A percentile compares a stretch with the other conserved stretches of the same genome.
phyloP scores from a whole-genome alignment of 2,329 filamentous ascomycete genomes.

The Pyricularia pennisetigena region DNA sequence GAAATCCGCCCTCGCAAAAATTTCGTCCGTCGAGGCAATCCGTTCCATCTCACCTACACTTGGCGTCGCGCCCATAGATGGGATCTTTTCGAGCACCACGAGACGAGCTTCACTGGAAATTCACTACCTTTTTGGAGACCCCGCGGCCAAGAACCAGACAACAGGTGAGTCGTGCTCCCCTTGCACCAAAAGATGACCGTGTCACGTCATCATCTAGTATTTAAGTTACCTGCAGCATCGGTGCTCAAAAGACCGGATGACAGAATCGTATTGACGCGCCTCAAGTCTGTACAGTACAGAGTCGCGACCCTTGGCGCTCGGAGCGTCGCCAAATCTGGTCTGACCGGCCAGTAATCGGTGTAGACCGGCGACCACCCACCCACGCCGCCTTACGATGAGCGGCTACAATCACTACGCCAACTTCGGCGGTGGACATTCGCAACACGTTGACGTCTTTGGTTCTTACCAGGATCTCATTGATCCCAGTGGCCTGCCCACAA shows the following conservation, averaged over 20 bases:
- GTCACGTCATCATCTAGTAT: background rate
- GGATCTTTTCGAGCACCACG: background rate
- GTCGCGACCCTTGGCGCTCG: background rate
- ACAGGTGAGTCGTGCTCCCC: background rate
- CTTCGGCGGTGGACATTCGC: background rate
- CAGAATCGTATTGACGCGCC: background rate
- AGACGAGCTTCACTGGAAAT: background rate
- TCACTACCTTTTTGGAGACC: background rate
- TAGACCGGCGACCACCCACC: background rate
- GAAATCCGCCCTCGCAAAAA: background rate
- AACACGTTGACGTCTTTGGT: background rate
- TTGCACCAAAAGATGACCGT: background rate
- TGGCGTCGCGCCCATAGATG: background rate
- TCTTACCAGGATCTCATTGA: background rate
- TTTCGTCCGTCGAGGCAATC: background rate
- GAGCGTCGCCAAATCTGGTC: background rate
- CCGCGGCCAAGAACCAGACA: background rate
- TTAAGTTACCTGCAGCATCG: background rate
- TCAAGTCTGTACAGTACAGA: background rate
- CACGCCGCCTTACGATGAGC: background rate
- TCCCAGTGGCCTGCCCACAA: slow-evolving; percentile 34
- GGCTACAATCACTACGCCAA: background rate
- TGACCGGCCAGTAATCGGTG: background rate
- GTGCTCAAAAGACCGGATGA: background rate
- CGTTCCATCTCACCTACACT: background rate